These are phyloP conservation scores for Pseudogymnoascus sp. DNA, from an alignment of 2,329 filamentous ascomycete species.

Conservation along the genomic window DNA sequence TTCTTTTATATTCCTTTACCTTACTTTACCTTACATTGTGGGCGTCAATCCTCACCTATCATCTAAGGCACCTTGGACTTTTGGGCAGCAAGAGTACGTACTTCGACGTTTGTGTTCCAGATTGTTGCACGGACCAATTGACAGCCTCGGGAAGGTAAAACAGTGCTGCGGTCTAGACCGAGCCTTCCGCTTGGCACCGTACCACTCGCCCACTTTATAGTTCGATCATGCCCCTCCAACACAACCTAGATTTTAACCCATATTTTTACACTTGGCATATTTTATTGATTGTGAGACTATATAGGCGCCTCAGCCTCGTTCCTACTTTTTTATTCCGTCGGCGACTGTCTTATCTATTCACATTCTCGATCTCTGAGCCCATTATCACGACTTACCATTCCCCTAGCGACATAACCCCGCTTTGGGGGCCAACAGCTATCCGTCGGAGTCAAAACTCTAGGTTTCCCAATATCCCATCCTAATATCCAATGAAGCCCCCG, in stretches of 20 bases:
- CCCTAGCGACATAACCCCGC: background rate
- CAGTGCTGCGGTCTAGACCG: background rate
- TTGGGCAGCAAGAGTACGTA: background rate
- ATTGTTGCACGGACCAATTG: background rate
- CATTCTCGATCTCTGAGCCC: background rate
- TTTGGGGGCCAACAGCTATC: background rate
- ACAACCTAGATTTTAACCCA: background rate
- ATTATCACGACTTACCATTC: background rate
- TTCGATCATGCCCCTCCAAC: background rate
- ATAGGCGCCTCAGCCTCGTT: background rate
- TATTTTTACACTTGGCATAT: background rate
- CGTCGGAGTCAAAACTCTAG: background rate
- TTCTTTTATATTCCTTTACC: no score
- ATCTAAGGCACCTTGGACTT: background rate
- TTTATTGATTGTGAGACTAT: background rate
- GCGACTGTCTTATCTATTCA: background rate
- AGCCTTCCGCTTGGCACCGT: conserved; percentile 1
- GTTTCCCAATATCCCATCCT: background rate
- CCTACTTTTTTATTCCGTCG: background rate
- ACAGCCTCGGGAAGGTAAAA: background rate
- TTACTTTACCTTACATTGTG: background rate
- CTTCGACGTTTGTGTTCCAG: background rate
- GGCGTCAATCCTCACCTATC: background rate
- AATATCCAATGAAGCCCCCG: background rate
- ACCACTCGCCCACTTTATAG: conserved; percentile 3